A percentile compares a stretch with the other conserved stretches of the same genome.
Conservation (phyloP, 805 yeast genomes). For the Yamadazyma nakazawae region DNA sequence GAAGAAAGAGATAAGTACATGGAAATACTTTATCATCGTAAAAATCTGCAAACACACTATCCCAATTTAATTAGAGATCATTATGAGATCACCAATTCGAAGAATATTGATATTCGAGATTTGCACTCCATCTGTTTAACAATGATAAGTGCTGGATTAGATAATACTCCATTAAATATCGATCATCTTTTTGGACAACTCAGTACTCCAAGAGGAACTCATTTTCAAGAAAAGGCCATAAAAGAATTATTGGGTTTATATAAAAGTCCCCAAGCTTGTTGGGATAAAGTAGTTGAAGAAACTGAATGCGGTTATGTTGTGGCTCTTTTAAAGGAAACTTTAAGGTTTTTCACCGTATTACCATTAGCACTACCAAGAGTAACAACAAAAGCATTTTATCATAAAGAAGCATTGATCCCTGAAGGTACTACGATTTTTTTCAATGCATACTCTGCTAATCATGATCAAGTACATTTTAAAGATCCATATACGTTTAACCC, state of each 20-base stretch:
- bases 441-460: slow-evolving; percentile 72
- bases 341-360: slow-evolving; percentile 60
- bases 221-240: slow-evolving; percentile 44
- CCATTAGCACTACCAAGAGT: slow-evolving; percentile 66
- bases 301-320: slow-evolving; percentile 46
- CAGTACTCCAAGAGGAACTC: slow-evolving; percentile 26
- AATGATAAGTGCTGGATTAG: slow-evolving; percentile 77
- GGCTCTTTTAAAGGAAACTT: slow-evolving; percentile 61
- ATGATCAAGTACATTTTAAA: slow-evolving; percentile 45
- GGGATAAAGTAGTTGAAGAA: slow-evolving; percentile 24
- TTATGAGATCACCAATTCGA: slow-evolving; percentile 4
- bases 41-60: not conserved
- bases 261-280: slow-evolving; percentile 12
- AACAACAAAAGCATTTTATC: slow-evolving; percentile 50
- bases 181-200: slow-evolving; percentile 61
- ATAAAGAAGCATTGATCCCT: slow-evolving; percentile 46
- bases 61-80: slow-evolving; percentile 1
- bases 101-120: slow-evolving; percentile 29
- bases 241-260: slow-evolving; percentile 35
- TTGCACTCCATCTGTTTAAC: slow-evolving; percentile 62
- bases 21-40: slow-evolving; percentile 24
- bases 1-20: slow-evolving; percentile 49
- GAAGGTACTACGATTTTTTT: slow-evolving; percentile 52
- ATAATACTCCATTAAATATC: slow-evolving; percentile 63
- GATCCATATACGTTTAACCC: slow-evolving; percentile 51